A percentile compares a stretch with the other conserved stretches of the same genome.
Conservation (phyloP, 1,284 basidiomycete species). For the Marasmius oreades region DNA sequence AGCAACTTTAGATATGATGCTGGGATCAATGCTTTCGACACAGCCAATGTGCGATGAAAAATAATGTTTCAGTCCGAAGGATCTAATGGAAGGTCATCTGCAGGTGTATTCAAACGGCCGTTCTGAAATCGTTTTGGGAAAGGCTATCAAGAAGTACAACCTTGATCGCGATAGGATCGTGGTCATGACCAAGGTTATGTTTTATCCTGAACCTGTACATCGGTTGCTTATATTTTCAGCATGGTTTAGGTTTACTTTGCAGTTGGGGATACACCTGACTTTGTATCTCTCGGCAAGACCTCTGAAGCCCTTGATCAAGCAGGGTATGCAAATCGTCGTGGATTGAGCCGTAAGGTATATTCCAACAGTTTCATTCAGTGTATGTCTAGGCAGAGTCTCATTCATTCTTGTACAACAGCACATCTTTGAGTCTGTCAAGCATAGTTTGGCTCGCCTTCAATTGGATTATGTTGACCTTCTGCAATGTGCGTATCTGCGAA, state of each 20-base stretch:
- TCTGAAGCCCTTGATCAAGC: constrained; percentile 33
- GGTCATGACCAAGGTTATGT: constrained; percentile 67
- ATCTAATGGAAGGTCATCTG: background rate
- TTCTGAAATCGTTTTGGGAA: constrained; percentile 75
- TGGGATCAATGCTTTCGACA: constrained; percentile 71
- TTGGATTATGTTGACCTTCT: constrained; percentile 71
- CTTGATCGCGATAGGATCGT: constrained; percentile 76
- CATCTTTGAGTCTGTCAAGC: constrained; percentile 73
- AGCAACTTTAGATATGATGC: constrained; percentile 39
- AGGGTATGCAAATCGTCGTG: constrained; percentile 61
- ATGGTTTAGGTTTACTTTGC: background rate
- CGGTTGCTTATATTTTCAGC: no score
- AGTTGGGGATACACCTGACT: background rate
- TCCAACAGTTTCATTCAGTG: no score
- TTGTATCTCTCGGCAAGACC: constrained; percentile 17
- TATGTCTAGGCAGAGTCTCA: no score
- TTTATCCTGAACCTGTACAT: no score
- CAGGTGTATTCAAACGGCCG: constrained; percentile 67
- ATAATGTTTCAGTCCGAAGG: background rate
- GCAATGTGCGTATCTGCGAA: constrained; percentile 4
- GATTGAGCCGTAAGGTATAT: constrained; percentile 46
- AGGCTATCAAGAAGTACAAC: constrained; percentile 70
- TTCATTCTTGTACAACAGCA: no score
- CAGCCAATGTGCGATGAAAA: constrained; percentile 44
- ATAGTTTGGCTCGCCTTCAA: constrained; percentile 60